phyloP scores from a whole-genome alignment of 495 filamentous ascomycete genomes.

The Podospora didyma region DNA sequence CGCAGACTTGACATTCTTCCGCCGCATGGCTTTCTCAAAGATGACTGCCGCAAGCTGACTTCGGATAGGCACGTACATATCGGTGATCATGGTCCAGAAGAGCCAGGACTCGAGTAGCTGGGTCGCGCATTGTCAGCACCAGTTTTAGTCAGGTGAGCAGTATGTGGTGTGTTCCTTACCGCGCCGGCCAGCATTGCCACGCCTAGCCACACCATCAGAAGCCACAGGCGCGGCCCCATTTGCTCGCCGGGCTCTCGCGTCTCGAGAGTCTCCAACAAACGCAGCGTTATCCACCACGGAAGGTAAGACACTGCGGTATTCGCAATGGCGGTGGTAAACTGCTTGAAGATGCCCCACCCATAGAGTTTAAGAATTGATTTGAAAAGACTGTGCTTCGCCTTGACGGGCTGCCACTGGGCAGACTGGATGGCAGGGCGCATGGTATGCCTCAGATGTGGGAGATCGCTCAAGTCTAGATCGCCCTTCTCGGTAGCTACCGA shows the following conservation, averaged over 20 bases:
- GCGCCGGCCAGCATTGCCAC: conserved; percentile 43
- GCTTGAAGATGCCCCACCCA: conserved; percentile 43
- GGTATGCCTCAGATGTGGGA: conserved; percentile 49
- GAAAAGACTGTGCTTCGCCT: conserved; percentile 51
- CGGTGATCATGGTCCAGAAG: conserved; percentile 43
- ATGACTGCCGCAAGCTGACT: conserved; percentile 63
- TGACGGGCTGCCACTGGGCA: conserved; percentile 43
- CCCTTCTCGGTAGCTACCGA: conserved; percentile 44
- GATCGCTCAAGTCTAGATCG: conserved; percentile 50
- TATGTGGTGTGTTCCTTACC: conserved; percentile 31
- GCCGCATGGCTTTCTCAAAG: conserved; percentile 68
- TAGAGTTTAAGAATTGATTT: conserved; percentile 51
- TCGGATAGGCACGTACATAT: conserved; percentile 58
- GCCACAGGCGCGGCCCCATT: conserved; percentile 44
- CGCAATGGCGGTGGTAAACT: conserved; percentile 47
- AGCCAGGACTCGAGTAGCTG: conserved; percentile 59
- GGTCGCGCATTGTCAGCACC: background rate
- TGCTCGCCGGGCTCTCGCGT: conserved; percentile 32
- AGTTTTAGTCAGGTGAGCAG: background rate
- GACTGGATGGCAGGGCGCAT: conserved; percentile 41
- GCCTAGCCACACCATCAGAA: conserved; percentile 58
- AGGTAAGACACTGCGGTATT: conserved; percentile 41
- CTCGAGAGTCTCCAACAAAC: conserved; percentile 58
- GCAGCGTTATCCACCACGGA: conserved; percentile 60
- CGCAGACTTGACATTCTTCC: conserved; percentile 61